Evolutionary conservation across 2,329 filamentous ascomycete genomes (phyloP), one percentile per base, ranked within the genome.

Genomic region (Ophiosphaerella narmari): DNA sequence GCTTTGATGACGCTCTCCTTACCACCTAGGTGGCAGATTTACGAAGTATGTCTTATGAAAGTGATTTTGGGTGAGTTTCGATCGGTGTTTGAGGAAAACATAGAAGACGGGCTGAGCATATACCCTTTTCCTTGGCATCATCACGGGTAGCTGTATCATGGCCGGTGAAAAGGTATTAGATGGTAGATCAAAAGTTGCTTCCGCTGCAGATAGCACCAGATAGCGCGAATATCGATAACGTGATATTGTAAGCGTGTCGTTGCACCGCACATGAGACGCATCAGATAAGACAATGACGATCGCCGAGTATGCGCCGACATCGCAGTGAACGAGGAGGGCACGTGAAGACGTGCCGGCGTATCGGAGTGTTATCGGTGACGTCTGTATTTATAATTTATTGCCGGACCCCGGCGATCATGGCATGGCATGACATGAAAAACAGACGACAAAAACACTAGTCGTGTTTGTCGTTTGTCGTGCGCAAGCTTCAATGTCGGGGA

Each of bases 401-500:
- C 29, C 18, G 13, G 41, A 35, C 41, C 32, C 16, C 18, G 32
- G 7, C 16, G 33, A 46, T 29, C 5, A 4, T 21, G 18, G 18
- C 26, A 11, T 29, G 26, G 1, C 5, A 6, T 29, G 26, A n/a
- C n/a, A n/a, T n/a, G n/a, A n/a, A 29, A 21, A 21, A 21, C 18
- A 21, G 18, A 11, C 26, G 7, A 8, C 6, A 29, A 29, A 29
- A 29, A 29, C 2, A 8, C 26, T 8, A 29, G 11, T 29, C 2
- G 26, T 29, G 26, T 29, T 29, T 29, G 26, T 29, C 26, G 2
- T 6, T 7, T 29, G 7, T 29, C 6, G 3, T 29, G 11, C 18
- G 26, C 26, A 29, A 6, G 7, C 11, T 29, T 29, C 26, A 3
- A 72, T 72, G 69, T 67, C 69, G 41, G 63, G 65, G 42, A 72